phyloP scores from a whole-genome alignment of 208 protist genomes.

The Hexamita inflata region DNA sequence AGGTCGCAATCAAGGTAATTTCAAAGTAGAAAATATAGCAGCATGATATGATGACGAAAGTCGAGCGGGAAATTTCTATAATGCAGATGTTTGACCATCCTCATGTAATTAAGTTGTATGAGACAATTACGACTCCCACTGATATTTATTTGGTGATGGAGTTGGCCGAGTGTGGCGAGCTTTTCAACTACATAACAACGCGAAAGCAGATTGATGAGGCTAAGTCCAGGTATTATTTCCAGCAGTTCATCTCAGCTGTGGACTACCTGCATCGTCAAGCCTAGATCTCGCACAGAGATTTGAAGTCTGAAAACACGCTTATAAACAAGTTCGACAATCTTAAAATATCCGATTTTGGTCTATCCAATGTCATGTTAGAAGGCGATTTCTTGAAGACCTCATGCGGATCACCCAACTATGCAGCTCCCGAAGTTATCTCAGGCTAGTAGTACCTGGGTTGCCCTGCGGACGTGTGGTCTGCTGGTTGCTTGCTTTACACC shows the following conservation, averaged over 20 bases:
- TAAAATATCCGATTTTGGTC: conserved; percentile 38
- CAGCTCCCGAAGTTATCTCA: conserved; percentile 33
- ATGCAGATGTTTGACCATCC: conserved; percentile 89
- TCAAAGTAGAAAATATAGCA: conserved; percentile 83
- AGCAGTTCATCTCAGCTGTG: conserved; percentile 70
- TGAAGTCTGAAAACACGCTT: conserved; percentile 36
- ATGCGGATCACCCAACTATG: conserved; percentile 36
- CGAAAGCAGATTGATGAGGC: conserved; percentile 59
- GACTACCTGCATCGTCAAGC: conserved; percentile 55
- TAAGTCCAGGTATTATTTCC: conserved; percentile 69
- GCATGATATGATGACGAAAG: conserved; percentile 60
- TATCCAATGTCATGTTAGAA: conserved; percentile 37
- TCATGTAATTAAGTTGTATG: conserved; percentile 74
- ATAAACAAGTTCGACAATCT: conserved; percentile 11
- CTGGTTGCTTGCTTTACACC: conserved; percentile 28
- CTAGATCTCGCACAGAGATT: conserved; percentile 25
- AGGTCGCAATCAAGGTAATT: conserved; percentile 96
- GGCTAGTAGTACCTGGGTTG: conserved; percentile 21
- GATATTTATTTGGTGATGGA: conserved; percentile 48
- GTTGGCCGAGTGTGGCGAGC: conserved; percentile 60
- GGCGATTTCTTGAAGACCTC: conserved; percentile 34
- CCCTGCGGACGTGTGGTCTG: conserved; percentile 33
- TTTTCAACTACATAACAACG: conserved; percentile 67
- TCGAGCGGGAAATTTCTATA: conserved; percentile 92
- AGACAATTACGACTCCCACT: conserved; percentile 30